Base-by-base conservation (phyloP, 768 basidiomycete genomes). In the Suillus subalutaceus region DNA sequence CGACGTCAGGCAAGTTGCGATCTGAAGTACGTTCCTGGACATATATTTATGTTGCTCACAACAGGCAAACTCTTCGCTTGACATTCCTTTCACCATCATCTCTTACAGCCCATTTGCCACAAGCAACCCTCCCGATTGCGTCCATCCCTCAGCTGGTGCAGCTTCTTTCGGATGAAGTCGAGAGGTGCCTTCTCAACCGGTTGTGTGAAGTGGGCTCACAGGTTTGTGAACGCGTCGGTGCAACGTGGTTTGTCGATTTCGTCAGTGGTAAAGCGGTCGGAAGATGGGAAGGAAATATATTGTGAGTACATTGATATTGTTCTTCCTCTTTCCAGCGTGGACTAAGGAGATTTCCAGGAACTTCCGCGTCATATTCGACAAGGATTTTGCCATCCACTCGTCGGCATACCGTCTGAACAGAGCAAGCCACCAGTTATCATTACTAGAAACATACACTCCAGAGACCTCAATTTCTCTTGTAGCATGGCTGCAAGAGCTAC, bases 221-320 rank as follows among this genome's bases (percentile, higher is more conserved):
- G 38, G 79, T 85, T 16, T 87, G 88, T 55, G 89, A 82, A 62
- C 70, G 67, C 55, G 75, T 80, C 26, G 79, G 79, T 32, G 84
- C 88, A 16, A 88, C 87, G 2, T 94, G 92, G 92, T 91, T 94
- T 68, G 87, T 93, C 32, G 92, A 94, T 70, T 73, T 86, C 55
- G 84, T 90, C 63, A 86, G 87, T 65, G 88, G 88, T 53, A 76
- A 81, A 62, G 79, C 79, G 26, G 85, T 94, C 30, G 92, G 90
- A 8, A 83, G 90, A 71, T 93, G 92, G 92, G 92, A 93, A 69
- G 90, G 90, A 4, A 88, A 85, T 68, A 87, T 89, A 23, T 68
- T 93, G 92, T 93, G 71, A 75, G 91, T 84, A 30, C 13, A 55
- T 12, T 2, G 9, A 30, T 10, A 7, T 62, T 10, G 52, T 66